Evolutionary conservation across 345 rosid species (phyloP), one percentile per base, ranked within the genome.

Genomic region (Leavenworthia alabamica): DNA sequence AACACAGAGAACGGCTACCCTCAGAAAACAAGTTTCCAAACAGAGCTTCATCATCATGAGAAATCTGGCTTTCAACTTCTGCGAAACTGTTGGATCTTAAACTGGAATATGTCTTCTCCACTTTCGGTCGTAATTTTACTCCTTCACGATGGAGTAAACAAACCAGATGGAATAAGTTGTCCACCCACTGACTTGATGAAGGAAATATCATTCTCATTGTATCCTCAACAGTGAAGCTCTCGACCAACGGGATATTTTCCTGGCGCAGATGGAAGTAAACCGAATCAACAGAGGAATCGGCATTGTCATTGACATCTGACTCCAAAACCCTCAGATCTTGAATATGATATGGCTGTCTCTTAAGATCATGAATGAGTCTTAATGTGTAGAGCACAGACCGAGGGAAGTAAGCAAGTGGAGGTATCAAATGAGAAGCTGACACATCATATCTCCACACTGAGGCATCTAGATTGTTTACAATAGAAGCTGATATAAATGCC

Each of bases 11-110:
- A 40, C 97, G 85, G 66, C 83, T 55, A 53, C 86, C 85, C 76
- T 93, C 99, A 49, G 82, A 85, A 78, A 93, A 93, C 66, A 93
- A 89, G 66, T 89, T 86, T 9, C 99, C 99, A 64, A 93, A 93
- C 60, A 93, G 83, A 24, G 96, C 96, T 61, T 93, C 99, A 61
- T 93, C 99, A 15, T 93, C 99, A 77, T 84, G 99, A 60, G 84
- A 83, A 73, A 77, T 75, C 28, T 83, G 80, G 74, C 73, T 87
- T 66, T 89, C 99, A 63, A 72, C 70, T 77, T 93, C 99, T 12
- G 83, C 47, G 20, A 82, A 73, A 65, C 81, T 80, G 76, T 68
- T 85, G 61, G 77, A 59, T 71, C 83, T 89, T 73, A 71, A 71
- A 73, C 73, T 78, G 32, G 96, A 82, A 63, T 70, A 74, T 27